Evolutionary conservation across 257 asterid species (phyloP).

Genomic region (Jacaranda mimosifolia): DNA sequence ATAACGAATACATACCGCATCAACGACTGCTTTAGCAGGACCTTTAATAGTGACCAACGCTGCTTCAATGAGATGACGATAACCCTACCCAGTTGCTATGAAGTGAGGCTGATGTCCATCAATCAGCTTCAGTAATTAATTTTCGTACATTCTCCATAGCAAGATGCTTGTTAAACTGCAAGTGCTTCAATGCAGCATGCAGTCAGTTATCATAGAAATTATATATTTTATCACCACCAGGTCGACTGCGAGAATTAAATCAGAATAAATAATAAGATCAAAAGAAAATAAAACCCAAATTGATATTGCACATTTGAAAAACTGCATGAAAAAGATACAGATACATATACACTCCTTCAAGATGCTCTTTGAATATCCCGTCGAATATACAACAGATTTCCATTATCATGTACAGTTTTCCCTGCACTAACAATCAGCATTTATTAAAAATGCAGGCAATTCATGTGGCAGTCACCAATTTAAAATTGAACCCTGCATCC

Average conservation of each 20-base stretch:
- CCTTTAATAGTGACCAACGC: conserved; percentile 89
- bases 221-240: conserved; percentile 98
- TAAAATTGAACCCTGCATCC: background rate
- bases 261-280: conserved; percentile 32
- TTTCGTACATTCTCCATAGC: conserved; percentile 99
- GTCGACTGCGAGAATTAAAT: conserved; percentile 69
- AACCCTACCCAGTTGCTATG: conserved; percentile 99
- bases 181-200: conserved; percentile 94
- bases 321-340: background rate
- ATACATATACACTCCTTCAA: conserved; percentile 85
- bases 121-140: conserved; percentile 88
- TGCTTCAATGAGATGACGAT: conserved; percentile 96
- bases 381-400: conserved; percentile 92
- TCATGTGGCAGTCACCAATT: conserved; percentile 27
- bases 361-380: conserved; percentile 97
- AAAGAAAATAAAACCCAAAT: conserved; percentile 13
- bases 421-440: conserved; percentile 61
- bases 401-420: conserved; percentile 97
- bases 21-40: conserved; percentile 97
- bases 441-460: conserved; percentile 1
- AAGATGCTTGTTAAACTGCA: conserved; percentile 97
- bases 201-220: conserved; percentile 89
- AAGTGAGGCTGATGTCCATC: conserved; percentile 98
- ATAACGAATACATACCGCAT: conserved; percentile 64
- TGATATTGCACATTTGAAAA: background rate